phyloP scores from a whole-genome alignment of 768 basidiomycete species.

The Exsudoporus frostii region DNA sequence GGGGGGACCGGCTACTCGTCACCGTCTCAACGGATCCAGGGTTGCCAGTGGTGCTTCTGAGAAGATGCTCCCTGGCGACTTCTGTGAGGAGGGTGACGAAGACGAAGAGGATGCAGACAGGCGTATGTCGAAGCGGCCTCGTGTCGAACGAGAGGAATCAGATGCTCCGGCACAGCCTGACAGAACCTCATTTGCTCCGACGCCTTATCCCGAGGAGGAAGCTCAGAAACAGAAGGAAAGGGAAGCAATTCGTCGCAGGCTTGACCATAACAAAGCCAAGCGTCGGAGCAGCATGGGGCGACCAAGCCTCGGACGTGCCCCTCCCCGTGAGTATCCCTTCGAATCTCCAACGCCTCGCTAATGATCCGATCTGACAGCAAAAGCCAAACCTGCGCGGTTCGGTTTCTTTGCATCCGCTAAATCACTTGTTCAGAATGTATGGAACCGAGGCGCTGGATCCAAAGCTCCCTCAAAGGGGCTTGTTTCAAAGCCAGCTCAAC shows the following conservation, averaged over 20 bases:
- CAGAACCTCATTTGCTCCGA: slow-evolving; percentile 35
- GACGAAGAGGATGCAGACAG: slow-evolving; percentile 38
- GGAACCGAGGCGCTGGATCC: slow-evolving; percentile 52
- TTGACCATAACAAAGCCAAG: slow-evolving; percentile 64
- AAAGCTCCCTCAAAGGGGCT: slow-evolving; percentile 28
- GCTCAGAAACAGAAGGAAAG: slow-evolving; percentile 41
- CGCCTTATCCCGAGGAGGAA: slow-evolving; percentile 26
- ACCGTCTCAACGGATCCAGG: slow-evolving; percentile 25
- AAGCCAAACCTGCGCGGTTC: slow-evolving; percentile 48
- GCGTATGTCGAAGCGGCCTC: slow-evolving; percentile 44
- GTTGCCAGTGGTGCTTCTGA: slow-evolving; percentile 24
- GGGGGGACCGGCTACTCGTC: slow-evolving; percentile 9
- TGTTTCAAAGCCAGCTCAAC: slow-evolving; percentile 24
- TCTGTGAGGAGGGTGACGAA: slow-evolving; percentile 51
- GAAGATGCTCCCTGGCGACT: slow-evolving; percentile 51
- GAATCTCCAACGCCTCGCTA: slow-evolving; percentile 2
- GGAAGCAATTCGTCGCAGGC: slow-evolving; percentile 59
- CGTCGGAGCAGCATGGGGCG: slow-evolving; percentile 65
- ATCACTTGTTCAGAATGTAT: slow-evolving; percentile 67
- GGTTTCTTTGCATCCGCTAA: slow-evolving; percentile 72
- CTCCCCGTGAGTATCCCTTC: slow-evolving; percentile 36
- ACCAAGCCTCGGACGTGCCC: slow-evolving; percentile 39
- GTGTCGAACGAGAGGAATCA: slow-evolving; percentile 33
- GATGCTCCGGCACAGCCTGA: slow-evolving; percentile 26
- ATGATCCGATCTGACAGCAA: slow-evolving; percentile 31